Conservation (phyloP, 495 filamentous ascomycete genomes). For the Penicillium roqueforti region DNA sequence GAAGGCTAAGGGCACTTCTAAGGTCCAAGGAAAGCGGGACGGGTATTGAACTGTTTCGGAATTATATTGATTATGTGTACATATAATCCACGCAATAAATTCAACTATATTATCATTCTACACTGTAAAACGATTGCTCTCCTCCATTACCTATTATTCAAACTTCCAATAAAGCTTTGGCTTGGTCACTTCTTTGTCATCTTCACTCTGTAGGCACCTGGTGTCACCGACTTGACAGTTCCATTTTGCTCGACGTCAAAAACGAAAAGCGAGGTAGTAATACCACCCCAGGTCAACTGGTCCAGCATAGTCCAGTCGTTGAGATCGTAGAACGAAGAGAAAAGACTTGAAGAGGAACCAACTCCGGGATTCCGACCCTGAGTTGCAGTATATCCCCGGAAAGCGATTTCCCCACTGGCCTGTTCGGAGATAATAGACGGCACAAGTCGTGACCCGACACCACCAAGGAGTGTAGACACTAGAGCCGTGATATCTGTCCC, state of each 20-base stretch:
- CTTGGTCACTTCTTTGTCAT: slow-evolving; percentile 2
- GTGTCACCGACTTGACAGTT: slow-evolving; percentile 24
- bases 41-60: background rate
- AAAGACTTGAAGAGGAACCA: slow-evolving; percentile 3
- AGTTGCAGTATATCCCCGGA: slow-evolving; percentile 17
- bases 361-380: slow-evolving; percentile 16
- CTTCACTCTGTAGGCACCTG: slow-evolving; percentile 13
- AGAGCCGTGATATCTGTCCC: slow-evolving; percentile 37
- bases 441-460: slow-evolving; percentile 17
- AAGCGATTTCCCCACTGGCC: slow-evolving; percentile 24
- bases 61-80: background rate
- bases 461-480: slow-evolving; percentile 23
- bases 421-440: slow-evolving; percentile 24
- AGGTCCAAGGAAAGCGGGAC: slow-evolving; percentile 7
- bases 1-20: slow-evolving; percentile 25
- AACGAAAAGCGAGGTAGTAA: slow-evolving; percentile 28
- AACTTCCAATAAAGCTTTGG: background rate
- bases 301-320: slow-evolving; percentile 28
- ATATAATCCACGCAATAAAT: background rate
- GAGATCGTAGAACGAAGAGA: slow-evolving; percentile 9
- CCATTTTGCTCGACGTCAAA: slow-evolving; percentile 31
- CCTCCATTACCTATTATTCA: too few relatives aligned
- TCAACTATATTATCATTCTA: background rate
- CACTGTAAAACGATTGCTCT: too few relatives aligned
- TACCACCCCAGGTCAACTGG: slow-evolving; percentile 20